These are phyloP conservation scores for Podila horticola DNA, from an alignment of 192 early-diverging fungal species.

Conservation along the genomic window DNA sequence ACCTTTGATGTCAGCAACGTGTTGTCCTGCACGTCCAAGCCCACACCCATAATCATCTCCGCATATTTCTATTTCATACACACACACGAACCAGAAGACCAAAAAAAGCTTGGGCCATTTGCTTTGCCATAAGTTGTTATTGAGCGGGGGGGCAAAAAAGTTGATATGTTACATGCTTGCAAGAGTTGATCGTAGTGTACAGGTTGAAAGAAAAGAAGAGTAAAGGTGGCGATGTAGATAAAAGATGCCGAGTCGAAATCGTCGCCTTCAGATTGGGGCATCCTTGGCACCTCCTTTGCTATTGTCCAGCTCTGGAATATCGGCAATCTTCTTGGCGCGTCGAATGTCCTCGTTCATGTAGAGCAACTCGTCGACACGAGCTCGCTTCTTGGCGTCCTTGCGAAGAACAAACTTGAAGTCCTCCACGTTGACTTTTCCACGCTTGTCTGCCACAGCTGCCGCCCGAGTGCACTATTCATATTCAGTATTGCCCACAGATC, in stretches of 20 bases:
- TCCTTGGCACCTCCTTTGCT: slow-evolving; percentile 41
- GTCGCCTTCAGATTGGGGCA: slow-evolving; percentile 15
- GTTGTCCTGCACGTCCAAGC: too few relatives aligned
- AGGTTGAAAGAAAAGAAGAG: neutral
- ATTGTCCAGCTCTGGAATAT: slow-evolving; percentile 49
- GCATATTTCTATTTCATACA: too few relatives aligned
- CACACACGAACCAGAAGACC: too few relatives aligned
- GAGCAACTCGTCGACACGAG: slow-evolving; percentile 84
- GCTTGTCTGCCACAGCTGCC: slow-evolving; percentile 57
- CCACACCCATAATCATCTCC: too few relatives aligned
- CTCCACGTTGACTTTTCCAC: slow-evolving; percentile 72
- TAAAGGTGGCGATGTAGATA: neutral
- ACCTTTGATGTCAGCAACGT: too few relatives aligned
- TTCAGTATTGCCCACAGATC: neutral
- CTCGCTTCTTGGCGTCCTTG: slow-evolving; percentile 84
- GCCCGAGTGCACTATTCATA: slow-evolving; percentile 62
- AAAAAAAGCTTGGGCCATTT: too few relatives aligned
- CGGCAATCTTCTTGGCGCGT: slow-evolving; percentile 61
- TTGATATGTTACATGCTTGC: neutral
- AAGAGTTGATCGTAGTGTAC: neutral
- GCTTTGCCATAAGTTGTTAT: too few relatives aligned
- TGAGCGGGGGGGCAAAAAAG: neutral
- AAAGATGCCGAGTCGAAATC: neutral
- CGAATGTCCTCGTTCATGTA: slow-evolving; percentile 82
- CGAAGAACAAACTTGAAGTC: slow-evolving; percentile 82